Conservation (phyloP, 73 alveolate genomes). For the Paramecium tetraurelia region DNA sequence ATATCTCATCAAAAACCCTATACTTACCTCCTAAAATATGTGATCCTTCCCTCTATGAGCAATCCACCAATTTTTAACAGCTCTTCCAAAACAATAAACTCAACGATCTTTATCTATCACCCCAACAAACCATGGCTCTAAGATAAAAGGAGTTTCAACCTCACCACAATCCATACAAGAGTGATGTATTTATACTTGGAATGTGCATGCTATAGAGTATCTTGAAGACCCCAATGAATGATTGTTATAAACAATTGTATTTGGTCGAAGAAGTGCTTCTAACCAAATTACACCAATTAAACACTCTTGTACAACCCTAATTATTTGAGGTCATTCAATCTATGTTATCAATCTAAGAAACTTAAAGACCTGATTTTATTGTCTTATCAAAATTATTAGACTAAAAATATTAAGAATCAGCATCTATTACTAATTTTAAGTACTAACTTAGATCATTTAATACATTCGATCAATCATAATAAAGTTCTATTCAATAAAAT, state of each 20-base stretch:
- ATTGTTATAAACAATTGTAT: neutral
- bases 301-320: neutral
- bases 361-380: conserved; percentile 53
- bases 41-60: conserved; percentile 11
- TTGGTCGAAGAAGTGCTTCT: neutral
- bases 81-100: neutral
- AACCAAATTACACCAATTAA: neutral
- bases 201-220: neutral
- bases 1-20: neutral
- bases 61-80: neutral
- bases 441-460: neutral
- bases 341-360: conserved; percentile 22
- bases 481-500: neutral
- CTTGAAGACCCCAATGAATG: neutral
- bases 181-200: conserved; percentile 59
- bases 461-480: neutral
- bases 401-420: neutral
- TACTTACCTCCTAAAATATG: conserved; percentile 15
- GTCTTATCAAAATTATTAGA: conserved; percentile 21
- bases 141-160: conserved; percentile 34
- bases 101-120: neutral
- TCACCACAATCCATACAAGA: conserved; percentile 46
- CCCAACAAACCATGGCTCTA: neutral
- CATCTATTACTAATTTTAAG: neutral
- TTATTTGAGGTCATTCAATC: conserved; percentile 32